phyloP scores from a whole-genome alignment of 805 yeast species.

The Candida palmyrensis region DNA sequence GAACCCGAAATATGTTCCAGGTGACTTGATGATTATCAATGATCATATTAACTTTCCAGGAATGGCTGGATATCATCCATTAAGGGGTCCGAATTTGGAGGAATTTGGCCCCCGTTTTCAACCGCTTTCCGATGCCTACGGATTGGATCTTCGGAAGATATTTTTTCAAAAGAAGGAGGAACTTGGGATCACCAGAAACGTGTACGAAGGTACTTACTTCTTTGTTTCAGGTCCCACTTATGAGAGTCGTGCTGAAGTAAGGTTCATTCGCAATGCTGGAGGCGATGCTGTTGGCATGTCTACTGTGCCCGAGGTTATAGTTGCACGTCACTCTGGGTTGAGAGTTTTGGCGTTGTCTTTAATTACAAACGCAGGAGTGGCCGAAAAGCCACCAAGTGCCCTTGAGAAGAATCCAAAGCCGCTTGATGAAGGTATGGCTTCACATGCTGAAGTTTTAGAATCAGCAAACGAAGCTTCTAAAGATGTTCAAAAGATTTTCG shows the following conservation, averaged over 20 bases:
- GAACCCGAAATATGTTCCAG: constrained; percentile 61
- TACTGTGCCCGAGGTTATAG: constrained; percentile 92
- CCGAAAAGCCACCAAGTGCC: constrained; percentile 63
- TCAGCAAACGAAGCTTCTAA: constrained; percentile 74
- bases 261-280: constrained; percentile 65
- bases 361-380: constrained; percentile 79
- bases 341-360: constrained; percentile 79
- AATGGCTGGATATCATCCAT: constrained; percentile 79
- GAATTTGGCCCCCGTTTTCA: constrained; percentile 81
- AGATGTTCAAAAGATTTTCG: constrained; percentile 72
- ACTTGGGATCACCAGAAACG: constrained; percentile 46
- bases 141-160: constrained; percentile 58
- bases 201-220: constrained; percentile 84
- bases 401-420: constrained; percentile 48
- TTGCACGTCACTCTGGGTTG: constrained; percentile 86
- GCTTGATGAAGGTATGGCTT: constrained; percentile 72
- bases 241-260: constrained; percentile 89
- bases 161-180: constrained; percentile 46
- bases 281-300: constrained; percentile 98
- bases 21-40: constrained; percentile 84
- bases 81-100: constrained; percentile 81
- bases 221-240: constrained; percentile 92
- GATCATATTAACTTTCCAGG: constrained; percentile 95
- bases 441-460: constrained; percentile 87
- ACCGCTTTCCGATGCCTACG: constrained; percentile 88